phyloP scores from a whole-genome alignment of 805 yeast genomes.

The Yamadazyma philogaea region DNA sequence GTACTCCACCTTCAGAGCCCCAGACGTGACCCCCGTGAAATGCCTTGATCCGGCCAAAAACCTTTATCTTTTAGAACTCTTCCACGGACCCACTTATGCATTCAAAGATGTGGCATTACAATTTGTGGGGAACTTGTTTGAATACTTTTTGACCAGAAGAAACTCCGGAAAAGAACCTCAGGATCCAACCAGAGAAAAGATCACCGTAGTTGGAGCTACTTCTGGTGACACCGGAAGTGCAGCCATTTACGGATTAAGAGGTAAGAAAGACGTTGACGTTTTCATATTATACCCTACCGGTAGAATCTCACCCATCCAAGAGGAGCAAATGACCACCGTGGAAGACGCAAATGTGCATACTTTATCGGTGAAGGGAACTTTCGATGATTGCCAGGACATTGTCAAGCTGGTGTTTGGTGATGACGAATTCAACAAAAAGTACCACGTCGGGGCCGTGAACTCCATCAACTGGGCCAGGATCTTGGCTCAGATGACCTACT shows the following conservation, averaged over 20 bases:
- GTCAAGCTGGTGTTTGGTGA: constrained; percentile 94
- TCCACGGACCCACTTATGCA: constrained; percentile 99
- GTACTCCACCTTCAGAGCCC: constrained; percentile 86
- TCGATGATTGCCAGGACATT: constrained; percentile 97
- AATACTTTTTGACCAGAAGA: constrained; percentile 78
- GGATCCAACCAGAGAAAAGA: constrained; percentile 55
- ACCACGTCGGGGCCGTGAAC: constrained; percentile 96
- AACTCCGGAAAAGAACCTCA: constrained; percentile 53
- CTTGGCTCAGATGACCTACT: constrained; percentile 95
- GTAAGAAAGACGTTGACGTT: constrained; percentile 96
- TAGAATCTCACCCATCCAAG: constrained; percentile 95
- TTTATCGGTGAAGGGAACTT: constrained; percentile 90
- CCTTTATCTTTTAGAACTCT: constrained; percentile 80
- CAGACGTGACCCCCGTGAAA: constrained; percentile 82
- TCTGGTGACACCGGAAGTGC: constrained; percentile 99
- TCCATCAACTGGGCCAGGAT: constrained; percentile 99
- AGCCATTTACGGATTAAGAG: constrained; percentile 95
- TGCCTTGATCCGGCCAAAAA: constrained; percentile 52
- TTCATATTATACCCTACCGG: constrained; percentile 97
- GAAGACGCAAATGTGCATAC: constrained; percentile 92
- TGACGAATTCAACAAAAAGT: constrained; percentile 75
- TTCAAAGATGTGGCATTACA: constrained; percentile 98
- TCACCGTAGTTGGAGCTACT: constrained; percentile 98
- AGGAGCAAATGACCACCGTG: constrained; percentile 97
- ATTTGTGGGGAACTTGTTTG: constrained; percentile 95